Evolutionary conservation across 2,329 filamentous ascomycete genomes (phyloP).

Genomic region (Nothophaeocryptopus gaeumannii): DNA sequence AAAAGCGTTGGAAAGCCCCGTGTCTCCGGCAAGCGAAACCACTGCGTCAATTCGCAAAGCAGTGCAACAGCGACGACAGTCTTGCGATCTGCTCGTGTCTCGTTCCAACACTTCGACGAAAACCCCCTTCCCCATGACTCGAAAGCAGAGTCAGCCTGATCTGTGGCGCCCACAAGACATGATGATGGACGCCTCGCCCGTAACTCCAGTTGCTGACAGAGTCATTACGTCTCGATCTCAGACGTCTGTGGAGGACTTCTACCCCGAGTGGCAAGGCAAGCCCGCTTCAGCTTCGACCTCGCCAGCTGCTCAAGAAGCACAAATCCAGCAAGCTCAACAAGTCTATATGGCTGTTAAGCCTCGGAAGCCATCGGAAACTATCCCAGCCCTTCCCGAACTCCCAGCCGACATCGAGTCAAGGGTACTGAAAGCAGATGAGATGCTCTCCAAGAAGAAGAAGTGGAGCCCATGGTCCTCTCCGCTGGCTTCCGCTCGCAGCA

Average conservation of each 20-base stretch:
- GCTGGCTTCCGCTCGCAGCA: slow-evolving; percentile 22
- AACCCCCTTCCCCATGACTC: too few species aligned
- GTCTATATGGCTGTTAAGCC: slow-evolving; percentile 1
- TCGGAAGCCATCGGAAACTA: not conserved
- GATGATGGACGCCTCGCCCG: too few species aligned
- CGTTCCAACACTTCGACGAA: too few species aligned
- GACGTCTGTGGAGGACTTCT: slow-evolving; percentile 28
- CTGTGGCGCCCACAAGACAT: too few species aligned
- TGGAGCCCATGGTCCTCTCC: slow-evolving; percentile 23
- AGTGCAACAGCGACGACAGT: not conserved
- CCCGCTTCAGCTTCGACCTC: slow-evolving; percentile 16
- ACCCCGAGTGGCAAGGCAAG: slow-evolving; percentile 30
- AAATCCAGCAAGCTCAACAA: slow-evolving; percentile 4
- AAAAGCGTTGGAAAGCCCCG: slow-evolving; percentile 38
- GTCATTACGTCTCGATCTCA: slow-evolving; percentile 14
- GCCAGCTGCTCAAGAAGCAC: slow-evolving; percentile 9
- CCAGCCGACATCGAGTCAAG: slow-evolving; percentile 30
- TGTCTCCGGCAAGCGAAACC: slow-evolving; percentile 40
- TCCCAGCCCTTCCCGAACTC: slow-evolving; percentile 32
- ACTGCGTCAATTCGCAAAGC: slow-evolving; percentile 1
- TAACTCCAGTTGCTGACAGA: not conserved
- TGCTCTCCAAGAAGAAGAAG: slow-evolving; percentile 29
- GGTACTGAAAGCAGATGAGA: slow-evolving; percentile 26
- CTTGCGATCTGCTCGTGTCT: too few species aligned
- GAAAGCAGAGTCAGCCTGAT: too few species aligned